These are phyloP conservation scores for Incumbomyces lentus DNA, from an alignment of 2,329 filamentous ascomycete species.

Conservation along the genomic window DNA sequence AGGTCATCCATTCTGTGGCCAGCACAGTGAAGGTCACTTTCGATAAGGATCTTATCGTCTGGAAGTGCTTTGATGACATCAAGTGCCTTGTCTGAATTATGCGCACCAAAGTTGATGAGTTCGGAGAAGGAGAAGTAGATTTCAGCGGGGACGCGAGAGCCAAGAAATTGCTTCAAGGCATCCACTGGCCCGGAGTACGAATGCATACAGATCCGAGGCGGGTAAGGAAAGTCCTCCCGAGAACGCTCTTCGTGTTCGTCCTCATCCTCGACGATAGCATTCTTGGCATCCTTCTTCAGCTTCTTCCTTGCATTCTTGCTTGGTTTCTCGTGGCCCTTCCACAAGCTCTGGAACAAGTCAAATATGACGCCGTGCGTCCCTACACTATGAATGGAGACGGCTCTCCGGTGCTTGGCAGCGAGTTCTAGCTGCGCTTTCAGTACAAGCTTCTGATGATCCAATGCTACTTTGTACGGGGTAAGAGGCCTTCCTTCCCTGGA, in stretches of 20 bases:
- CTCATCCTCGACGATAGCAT: conserved; percentile 24
- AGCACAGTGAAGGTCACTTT: conserved; percentile 81
- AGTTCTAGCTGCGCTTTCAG: conserved; percentile 49
- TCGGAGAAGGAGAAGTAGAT: conserved; percentile 85
- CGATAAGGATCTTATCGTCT: conserved; percentile 67
- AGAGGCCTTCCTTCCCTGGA: conserved; percentile 49
- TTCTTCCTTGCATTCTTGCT: conserved; percentile 40
- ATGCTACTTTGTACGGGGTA: conserved; percentile 46
- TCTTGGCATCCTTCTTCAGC: conserved; percentile 24
- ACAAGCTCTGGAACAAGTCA: conserved; percentile 45
- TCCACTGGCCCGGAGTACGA: conserved; percentile 77
- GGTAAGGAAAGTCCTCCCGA: conserved; percentile 51
- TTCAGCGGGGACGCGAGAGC: conserved; percentile 59
- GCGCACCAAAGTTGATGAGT: conserved; percentile 63
- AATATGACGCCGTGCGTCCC: conserved; percentile 51
- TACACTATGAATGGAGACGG: conserved; percentile 54
- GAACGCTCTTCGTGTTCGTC: conserved; percentile 12
- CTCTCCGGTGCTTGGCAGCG: conserved; percentile 47
- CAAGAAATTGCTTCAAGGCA: conserved; percentile 66
- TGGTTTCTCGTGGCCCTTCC: conserved; percentile 47
- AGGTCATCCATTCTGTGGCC: conserved; percentile 68
- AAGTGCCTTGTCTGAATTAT: conserved; percentile 44
- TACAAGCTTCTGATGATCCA: conserved; percentile 48
- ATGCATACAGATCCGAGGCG: conserved; percentile 83
- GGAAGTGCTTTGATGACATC: conserved; percentile 64